These are phyloP conservation scores for Penicillium oxalicum DNA, from an alignment of 2,329 filamentous ascomycete genomes.

Conservation along the genomic window DNA sequence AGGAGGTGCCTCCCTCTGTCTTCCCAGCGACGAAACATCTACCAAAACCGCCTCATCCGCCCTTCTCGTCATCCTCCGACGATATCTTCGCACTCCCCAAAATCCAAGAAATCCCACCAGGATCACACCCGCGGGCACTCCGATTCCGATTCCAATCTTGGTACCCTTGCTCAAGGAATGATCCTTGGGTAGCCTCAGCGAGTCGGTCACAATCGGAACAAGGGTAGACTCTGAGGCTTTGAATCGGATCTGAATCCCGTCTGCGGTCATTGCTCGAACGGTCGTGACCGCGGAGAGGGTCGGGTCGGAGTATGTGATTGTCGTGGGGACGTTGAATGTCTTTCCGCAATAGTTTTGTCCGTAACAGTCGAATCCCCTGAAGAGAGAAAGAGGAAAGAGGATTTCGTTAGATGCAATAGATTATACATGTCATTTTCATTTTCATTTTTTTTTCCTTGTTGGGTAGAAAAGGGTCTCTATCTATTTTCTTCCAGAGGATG, in stretches of 20 bases:
- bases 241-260: constrained; percentile 14
- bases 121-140: background rate
- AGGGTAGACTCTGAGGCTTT: constrained; percentile 8
- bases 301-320: constrained; percentile 6
- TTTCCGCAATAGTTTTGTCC: constrained; percentile 8
- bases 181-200: background rate
- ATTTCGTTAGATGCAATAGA: too few species aligned
- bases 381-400: too few species aligned
- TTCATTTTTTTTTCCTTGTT: background rate
- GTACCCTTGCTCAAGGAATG: background rate
- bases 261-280: constrained; percentile 6
- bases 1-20: background rate
- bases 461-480: background rate
- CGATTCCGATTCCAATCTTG: background rate
- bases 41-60: background rate
- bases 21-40: background rate
- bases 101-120: background rate
- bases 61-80: background rate
- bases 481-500: too few species aligned
- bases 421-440: too few species aligned
- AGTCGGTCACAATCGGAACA: constrained; percentile 5
- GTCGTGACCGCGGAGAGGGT: constrained; percentile 4
- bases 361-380: constrained; percentile 5
- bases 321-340: constrained; percentile 3
- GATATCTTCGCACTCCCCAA: background rate